A percentile compares a stretch with the other conserved stretches of the same genome.
phyloP scores from a whole-genome alignment of 192 early-diverging fungal genomes.

The Coemansia sp. region DNA sequence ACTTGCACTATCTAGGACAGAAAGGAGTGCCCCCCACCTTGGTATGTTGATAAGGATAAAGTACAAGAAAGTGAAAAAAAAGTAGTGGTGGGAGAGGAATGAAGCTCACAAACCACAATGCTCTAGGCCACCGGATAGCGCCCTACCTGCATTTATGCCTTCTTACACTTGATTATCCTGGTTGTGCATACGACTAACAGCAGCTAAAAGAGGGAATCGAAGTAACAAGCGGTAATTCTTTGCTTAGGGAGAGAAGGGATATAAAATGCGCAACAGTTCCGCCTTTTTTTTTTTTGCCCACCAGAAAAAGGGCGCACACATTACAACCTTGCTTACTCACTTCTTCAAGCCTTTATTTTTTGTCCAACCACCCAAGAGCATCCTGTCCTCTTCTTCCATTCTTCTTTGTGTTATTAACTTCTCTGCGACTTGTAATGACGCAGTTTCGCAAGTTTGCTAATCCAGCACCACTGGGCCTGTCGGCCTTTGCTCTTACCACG shows the following conservation, averaged over 20 bases:
- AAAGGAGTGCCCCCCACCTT: background rate
- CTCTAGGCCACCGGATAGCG: conserved; percentile 6
- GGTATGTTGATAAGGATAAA: background rate
- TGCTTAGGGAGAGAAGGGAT: background rate
- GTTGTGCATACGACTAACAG: background rate
- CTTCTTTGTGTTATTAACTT: background rate
- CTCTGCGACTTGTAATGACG: conserved; percentile 19
- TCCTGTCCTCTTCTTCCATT: background rate
- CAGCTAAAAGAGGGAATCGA: background rate
- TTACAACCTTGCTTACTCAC: background rate
- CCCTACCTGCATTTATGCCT: conserved; percentile 6
- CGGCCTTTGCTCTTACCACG: conserved; percentile 59
- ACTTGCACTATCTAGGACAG: conserved; percentile 1
- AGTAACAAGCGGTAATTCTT: background rate
- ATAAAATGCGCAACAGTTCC: conserved; percentile 3
- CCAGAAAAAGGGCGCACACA: conserved; percentile 1
- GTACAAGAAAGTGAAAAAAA: background rate
- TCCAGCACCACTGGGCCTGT: conserved; percentile 61
- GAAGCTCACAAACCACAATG: background rate
- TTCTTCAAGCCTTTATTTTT: background rate
- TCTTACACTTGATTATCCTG: conserved; percentile 2
- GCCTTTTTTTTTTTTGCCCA: background rate
- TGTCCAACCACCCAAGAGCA: background rate
- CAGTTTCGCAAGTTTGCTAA: conserved; percentile 57
- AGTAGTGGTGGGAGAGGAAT: background rate